Evolutionary conservation across 345 rosid species (phyloP).

Genomic region (Orychophragmus violaceus): DNA sequence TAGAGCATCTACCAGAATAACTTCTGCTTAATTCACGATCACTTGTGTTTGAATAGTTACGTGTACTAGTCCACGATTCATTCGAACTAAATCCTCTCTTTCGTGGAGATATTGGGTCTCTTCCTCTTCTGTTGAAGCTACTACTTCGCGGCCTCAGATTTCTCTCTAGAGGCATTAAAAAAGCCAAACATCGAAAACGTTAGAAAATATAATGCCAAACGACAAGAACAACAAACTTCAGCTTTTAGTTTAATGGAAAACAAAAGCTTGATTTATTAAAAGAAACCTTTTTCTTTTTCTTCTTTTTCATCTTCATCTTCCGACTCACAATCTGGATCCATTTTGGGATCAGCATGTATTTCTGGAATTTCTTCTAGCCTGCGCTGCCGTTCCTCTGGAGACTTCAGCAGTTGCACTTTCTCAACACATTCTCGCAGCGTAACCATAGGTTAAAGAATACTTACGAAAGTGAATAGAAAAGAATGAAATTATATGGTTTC

Average conservation of each 20-base stretch:
- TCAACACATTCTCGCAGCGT: constrained; percentile 99
- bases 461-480: background rate
- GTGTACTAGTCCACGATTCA: constrained; percentile 61
- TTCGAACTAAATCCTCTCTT: constrained; percentile 50
- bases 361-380: constrained; percentile 88
- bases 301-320: constrained; percentile 68
- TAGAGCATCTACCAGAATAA: constrained; percentile 51
- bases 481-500: background rate
- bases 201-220: constrained; percentile 6
- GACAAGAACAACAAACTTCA: background rate
- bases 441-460: constrained; percentile 57
- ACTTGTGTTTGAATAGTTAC: constrained; percentile 43
- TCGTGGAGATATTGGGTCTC: constrained; percentile 73
- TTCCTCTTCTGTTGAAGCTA: constrained; percentile 58
- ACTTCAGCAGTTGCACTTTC: constrained; percentile 87
- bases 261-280: background rate
- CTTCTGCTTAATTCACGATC: constrained; percentile 58
- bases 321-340: constrained; percentile 92
- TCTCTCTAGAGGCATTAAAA: constrained; percentile 43
- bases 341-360: constrained; percentile 86
- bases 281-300: constrained; percentile 64
- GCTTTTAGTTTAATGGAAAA: too few species aligned
- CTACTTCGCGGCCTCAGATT: constrained; percentile 50
- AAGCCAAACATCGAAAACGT: constrained; percentile 8
- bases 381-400: constrained; percentile 93